These are phyloP conservation scores for Linaria vulgaris DNA, from an alignment of 257 asterid genomes.

Conservation along the genomic window DNA sequence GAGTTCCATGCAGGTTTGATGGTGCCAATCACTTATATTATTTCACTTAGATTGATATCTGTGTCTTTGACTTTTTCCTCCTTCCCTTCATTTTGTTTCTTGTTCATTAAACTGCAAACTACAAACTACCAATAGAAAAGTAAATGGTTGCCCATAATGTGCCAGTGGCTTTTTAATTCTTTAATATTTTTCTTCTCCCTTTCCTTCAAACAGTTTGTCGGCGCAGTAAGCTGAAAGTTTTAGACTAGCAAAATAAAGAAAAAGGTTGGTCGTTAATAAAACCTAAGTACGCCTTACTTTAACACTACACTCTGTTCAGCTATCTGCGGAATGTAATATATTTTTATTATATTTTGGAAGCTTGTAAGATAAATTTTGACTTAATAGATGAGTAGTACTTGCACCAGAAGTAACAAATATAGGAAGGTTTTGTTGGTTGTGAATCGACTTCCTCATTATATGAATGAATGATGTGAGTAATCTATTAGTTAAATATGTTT, in stretches of 20 bases:
- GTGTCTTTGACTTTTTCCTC: conserved; percentile 2
- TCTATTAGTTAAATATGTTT: not conserved
- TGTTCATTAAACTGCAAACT: too few species aligned
- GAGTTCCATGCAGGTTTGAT: conserved; percentile 73
- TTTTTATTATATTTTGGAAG: too few species aligned
- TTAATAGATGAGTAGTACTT: conserved; percentile 6
- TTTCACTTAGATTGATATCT: conserved; percentile 20
- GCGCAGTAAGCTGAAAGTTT: not conserved
- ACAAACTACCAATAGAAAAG: too few species aligned
- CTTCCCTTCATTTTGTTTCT: too few species aligned
- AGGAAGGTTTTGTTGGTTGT: conserved; percentile 1
- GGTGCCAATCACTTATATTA: conserved; percentile 28
- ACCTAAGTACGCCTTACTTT: not conserved
- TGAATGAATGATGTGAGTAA: not conserved
- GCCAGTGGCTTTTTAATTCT: not conserved
- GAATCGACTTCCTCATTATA: not conserved
- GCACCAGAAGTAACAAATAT: not conserved
- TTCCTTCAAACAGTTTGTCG: not conserved
- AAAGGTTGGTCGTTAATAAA: not conserved
- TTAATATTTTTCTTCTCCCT: not conserved
- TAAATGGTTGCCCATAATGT: too few species aligned
- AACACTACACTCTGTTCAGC: not conserved
- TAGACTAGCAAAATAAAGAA: not conserved
- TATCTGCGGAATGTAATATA: not conserved
- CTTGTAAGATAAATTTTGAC: not conserved